These are phyloP conservation scores for Phoenix roebelenii DNA, from an alignment of 176 grass and related monocot species.

Conservation along the genomic window DNA sequence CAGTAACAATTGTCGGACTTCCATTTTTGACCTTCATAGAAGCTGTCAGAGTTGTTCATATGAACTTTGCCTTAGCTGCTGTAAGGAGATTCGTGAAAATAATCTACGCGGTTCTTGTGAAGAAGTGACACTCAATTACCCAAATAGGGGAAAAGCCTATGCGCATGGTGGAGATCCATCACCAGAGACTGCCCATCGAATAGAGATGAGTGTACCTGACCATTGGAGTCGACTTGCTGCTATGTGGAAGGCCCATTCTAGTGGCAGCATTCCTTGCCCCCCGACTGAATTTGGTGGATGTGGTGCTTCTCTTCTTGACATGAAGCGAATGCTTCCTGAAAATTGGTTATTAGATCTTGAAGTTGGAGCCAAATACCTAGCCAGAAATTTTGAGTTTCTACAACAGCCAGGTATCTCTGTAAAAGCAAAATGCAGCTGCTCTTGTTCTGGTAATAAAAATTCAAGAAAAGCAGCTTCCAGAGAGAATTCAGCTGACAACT, in stretches of 20 bases:
- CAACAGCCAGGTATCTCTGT: conserved; percentile 12
- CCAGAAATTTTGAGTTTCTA: conserved; percentile 5
- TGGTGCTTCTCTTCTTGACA: conserved; percentile 32
- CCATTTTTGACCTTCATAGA: conserved; percentile 69
- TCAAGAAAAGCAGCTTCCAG: conserved; percentile 50
- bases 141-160: conserved; percentile 35
- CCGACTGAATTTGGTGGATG: conserved; percentile 52
- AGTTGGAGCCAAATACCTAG: conserved; percentile 10
- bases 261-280: conserved; percentile 38
- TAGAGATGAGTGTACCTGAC: conserved; percentile 3
- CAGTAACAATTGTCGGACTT: conserved; percentile 65
- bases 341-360: conserved; percentile 35
- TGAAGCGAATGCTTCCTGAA: conserved; percentile 39
- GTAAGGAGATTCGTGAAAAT: conserved; percentile 42
- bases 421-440: conserved; percentile 25
- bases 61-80: conserved; percentile 65
- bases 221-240: conserved; percentile 19
- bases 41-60: conserved; percentile 46
- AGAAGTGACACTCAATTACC: conserved; percentile 11
- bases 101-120: conserved; percentile 17
- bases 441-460: conserved; percentile 24
- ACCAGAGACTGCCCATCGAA: background rate
- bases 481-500: conserved; percentile 46
- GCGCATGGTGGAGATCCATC: conserved; percentile 44
- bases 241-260: conserved; percentile 23